Evolutionary conservation across 169 alveolate species (phyloP), one percentile per base, ranked within the genome.

Genomic region (Babesia sp.): DNA sequence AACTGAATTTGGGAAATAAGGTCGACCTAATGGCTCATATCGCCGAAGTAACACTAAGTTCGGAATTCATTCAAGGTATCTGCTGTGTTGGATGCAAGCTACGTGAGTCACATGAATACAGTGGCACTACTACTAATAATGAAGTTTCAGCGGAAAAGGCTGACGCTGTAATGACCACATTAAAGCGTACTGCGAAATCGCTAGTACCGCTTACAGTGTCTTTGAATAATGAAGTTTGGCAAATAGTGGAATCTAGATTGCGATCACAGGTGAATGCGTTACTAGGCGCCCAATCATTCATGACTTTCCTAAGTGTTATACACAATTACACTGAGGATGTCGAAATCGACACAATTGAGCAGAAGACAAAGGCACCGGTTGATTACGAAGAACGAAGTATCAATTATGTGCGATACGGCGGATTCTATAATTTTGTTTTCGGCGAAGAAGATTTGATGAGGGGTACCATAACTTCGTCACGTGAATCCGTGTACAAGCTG

Each of bases 51-150:
- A 64, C 74, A 11, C 8, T 46, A 6, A 1, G 9, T 16, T 20
- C 28, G 3, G 50, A n/a, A 1, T 64, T 64, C 22, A 9, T 64
- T 28, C 61, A 42, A 1, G 74, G 74, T 3, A n/a, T 64, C 24
- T 64, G 74, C 31, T 28, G 34, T 29, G 33, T 64, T 11, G 63
- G 50, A 5, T 64, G 74, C 50, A 46, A 41, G 45, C 64, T 42
- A 14, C 58, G n/a, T 6, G 64, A 18, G 12, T 9, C 46, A 9
- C n/a, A 39, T 9, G n/a, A 9, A 14, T 9, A 8, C 8, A 39
- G 14, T 14, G 56, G 12, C 9, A 28, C 7, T 48, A 28, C 12
- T 6, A 18, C 8, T 28, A 6, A 20, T 48, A 6, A 18, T 6
- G 20, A 18, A 20, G 56, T 12, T 18, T 12, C 33, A 6, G 18